These are phyloP conservation scores for Martensiomyces pterosporus DNA, from an alignment of 192 early-diverging fungal species.

Conservation along the genomic window DNA sequence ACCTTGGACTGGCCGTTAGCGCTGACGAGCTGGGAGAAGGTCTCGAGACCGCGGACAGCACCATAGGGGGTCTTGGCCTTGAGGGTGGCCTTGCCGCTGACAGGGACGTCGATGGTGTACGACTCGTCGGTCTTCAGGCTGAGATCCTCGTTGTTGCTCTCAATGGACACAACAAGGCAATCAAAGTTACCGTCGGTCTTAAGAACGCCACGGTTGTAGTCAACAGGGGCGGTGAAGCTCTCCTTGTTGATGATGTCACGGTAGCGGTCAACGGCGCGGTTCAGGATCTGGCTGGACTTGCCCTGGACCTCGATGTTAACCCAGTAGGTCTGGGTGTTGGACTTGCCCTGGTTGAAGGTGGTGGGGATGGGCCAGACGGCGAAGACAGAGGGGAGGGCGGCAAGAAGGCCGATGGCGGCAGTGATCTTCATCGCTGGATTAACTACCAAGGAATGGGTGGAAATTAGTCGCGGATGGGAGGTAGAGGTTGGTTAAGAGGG, in stretches of 20 bases:
- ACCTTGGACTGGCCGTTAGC: conserved; percentile 45
- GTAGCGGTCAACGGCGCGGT: conserved; percentile 29
- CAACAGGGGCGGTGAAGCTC: conserved; percentile 30
- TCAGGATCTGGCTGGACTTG: conserved; percentile 13
- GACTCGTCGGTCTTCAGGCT: conserved; percentile 61
- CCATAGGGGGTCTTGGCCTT: conserved; percentile 60
- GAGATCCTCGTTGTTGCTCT: conserved; percentile 37
- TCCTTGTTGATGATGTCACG: conserved; percentile 28
- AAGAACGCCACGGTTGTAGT: conserved; percentile 34
- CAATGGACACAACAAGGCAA: conserved; percentile 18
- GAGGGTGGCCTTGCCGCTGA: conserved; percentile 50
- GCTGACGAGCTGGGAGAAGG: conserved; percentile 65
- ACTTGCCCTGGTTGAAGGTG: conserved; percentile 24
- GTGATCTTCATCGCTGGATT: conserved; percentile 29
- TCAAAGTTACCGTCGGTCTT: conserved; percentile 21
- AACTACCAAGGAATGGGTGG: background rate
- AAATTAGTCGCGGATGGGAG: background rate
- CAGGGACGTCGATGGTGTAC: conserved; percentile 59
- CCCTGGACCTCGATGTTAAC: conserved; percentile 23
- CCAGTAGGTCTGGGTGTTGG: conserved; percentile 22
- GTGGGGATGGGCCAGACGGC: conserved; percentile 44
- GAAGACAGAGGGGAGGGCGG: conserved; percentile 24
- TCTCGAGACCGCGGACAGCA: conserved; percentile 67
- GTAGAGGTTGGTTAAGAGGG: no score
- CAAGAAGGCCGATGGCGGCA: conserved; percentile 29